Conservation (phyloP, 352 stramenopile species). For the Globisporangium viniferum region DNA sequence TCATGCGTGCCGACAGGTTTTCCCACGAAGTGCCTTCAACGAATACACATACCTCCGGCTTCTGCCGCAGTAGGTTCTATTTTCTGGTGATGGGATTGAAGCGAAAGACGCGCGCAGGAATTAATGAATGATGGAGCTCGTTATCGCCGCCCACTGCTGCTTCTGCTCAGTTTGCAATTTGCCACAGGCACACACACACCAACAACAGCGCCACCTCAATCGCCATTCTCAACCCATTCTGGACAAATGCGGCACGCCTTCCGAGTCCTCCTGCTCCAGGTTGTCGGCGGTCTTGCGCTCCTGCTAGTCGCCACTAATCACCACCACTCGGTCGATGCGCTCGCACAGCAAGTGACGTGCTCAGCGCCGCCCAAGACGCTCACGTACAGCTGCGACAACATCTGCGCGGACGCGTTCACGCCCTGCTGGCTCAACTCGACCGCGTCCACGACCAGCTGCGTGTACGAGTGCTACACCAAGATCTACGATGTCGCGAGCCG, state of each 20-base stretch:
- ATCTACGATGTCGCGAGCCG: not conserved
- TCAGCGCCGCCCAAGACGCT: not conserved
- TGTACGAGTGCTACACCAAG: constrained; percentile 1
- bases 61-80: not conserved
- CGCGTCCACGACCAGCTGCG: not conserved
- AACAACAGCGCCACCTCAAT: not conserved
- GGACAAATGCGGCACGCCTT: not conserved
- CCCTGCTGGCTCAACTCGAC: constrained; percentile 3
- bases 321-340: not conserved
- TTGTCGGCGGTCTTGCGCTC: not conserved
- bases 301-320: not conserved
- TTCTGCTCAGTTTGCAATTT: not conserved
- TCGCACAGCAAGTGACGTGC: not conserved
- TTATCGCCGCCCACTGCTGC: not conserved
- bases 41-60: not conserved
- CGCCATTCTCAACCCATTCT: not conserved
- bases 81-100: not conserved
- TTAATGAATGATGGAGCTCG: not conserved
- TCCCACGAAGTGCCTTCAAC: not conserved
- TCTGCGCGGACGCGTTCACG: not conserved
- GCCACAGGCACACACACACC: not conserved
- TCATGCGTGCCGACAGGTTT: not conserved
- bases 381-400: not conserved
- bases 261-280: not conserved
- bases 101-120: not conserved